A percentile compares a stretch with the other conserved stretches of the same genome.
phyloP scores from a whole-genome alignment of 768 basidiomycete species.

The Trametes punicea region DNA sequence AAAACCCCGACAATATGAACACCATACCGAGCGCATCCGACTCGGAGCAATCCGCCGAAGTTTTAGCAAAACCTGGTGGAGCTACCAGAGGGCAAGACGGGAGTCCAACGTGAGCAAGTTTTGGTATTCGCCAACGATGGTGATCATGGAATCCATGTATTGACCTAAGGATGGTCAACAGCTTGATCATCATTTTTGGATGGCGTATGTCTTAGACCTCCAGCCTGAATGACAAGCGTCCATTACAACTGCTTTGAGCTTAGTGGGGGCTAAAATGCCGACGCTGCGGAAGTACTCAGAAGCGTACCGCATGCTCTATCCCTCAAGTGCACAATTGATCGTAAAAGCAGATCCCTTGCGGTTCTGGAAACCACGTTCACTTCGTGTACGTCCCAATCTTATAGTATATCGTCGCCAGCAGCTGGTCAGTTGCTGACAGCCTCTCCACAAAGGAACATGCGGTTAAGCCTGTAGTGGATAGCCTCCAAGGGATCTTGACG shows the following conservation, averaged over 20 bases:
- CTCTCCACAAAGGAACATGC: not conserved
- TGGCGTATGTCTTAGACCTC: constrained; percentile 19
- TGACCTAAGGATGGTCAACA: not conserved
- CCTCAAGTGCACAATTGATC: constrained; percentile 12
- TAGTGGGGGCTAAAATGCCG: constrained; percentile 16
- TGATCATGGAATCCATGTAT: too few species aligned
- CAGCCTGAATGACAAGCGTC: not conserved
- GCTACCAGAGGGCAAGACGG: too few species aligned
- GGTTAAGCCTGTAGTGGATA: not conserved
- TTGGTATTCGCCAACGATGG: too few species aligned
- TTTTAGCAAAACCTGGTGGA: too few species aligned
- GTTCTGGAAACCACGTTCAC: not conserved
- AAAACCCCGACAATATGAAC: too few species aligned
- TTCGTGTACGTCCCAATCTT: not conserved
- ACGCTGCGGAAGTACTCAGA: constrained; percentile 19
- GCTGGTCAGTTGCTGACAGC: not conserved
- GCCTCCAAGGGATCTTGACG: not conserved
- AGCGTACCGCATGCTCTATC: constrained; percentile 15
- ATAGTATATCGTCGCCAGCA: not conserved
- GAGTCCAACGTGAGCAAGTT: too few species aligned
- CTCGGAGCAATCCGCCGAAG: too few species aligned
- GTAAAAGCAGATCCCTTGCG: constrained; percentile 4
- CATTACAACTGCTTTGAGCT: not conserved
- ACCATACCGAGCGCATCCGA: too few species aligned
- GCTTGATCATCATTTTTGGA: constrained; percentile 19